Conservation (phyloP, 768 basidiomycete genomes). For the Termitomyces sp. region DNA sequence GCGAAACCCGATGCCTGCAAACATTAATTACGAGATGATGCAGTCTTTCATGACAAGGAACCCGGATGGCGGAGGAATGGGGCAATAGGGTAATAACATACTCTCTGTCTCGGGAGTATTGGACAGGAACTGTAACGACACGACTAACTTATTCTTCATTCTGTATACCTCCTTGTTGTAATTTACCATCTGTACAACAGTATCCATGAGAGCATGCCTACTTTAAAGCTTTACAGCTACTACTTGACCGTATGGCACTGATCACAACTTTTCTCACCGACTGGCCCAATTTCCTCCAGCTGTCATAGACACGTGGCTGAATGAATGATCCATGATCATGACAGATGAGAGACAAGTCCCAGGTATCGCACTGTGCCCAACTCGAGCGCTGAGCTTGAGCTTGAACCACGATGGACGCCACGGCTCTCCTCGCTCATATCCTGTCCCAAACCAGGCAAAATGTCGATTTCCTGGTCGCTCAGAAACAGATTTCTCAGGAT, state of each 20-base stretch:
- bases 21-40: constrained; percentile 40
- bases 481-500: constrained; percentile 43
- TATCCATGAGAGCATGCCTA: neutral
- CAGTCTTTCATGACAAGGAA: constrained; percentile 44
- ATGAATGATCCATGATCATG: too few relatives aligned
- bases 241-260: too few relatives aligned
- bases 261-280: too few relatives aligned
- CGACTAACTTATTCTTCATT: constrained; percentile 4
- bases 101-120: neutral
- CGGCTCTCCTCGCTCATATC: constrained; percentile 40
- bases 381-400: too few relatives aligned
- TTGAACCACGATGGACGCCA: constrained; percentile 13
- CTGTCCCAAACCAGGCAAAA: constrained; percentile 54
- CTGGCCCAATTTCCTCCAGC: too few relatives aligned
- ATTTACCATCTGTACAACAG: constrained; percentile 2
- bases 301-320: constrained; percentile 12
- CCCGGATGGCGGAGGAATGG: constrained; percentile 16
- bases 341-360: too few relatives aligned
- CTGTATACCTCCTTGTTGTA: constrained; percentile 13
- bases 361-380: too few relatives aligned
- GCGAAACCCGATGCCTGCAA: constrained; percentile 20
- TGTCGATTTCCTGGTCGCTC: constrained; percentile 51
- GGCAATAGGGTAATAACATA: constrained; percentile 1
- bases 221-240: too few relatives aligned
- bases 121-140: neutral